These are phyloP conservation scores for Astragalus membranaceus DNA, from an alignment of 306 rosid species.

Conservation along the genomic window DNA sequence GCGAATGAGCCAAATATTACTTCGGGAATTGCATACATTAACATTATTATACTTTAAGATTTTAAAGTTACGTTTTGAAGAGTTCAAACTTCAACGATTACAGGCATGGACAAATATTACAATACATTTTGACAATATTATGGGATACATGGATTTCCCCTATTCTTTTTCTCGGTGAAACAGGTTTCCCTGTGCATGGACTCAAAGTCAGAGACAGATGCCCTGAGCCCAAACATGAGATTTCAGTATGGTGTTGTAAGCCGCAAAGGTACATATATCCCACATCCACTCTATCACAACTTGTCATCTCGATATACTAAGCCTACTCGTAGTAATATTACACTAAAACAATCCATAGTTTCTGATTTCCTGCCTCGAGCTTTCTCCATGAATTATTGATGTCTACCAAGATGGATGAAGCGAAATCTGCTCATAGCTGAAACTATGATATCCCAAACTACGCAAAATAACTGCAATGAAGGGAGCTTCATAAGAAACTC, in stretches of 20 bases:
- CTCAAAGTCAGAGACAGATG: conserved; percentile 5
- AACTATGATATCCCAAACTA: conserved; percentile 2
- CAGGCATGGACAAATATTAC: background rate
- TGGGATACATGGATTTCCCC: background rate
- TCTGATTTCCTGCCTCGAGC: conserved; percentile 22
- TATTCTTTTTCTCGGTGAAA: background rate
- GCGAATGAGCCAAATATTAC: background rate
- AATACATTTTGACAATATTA: background rate
- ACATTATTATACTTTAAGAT: background rate
- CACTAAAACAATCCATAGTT: conserved; percentile 1
- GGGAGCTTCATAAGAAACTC: background rate
- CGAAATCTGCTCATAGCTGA: conserved; percentile 1
- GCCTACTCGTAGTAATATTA: background rate
- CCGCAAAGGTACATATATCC: background rate
- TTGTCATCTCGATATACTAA: background rate
- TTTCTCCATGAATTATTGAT: conserved; percentile 6
- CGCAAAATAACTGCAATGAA: conserved; percentile 1
- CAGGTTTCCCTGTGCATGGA: conserved; percentile 1
- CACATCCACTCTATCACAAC: background rate
- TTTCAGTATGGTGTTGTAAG: too few species aligned
- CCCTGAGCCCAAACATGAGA: too few species aligned
- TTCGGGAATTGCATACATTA: background rate
- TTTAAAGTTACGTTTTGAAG: background rate
- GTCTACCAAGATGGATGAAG: background rate
- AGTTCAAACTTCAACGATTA: background rate